Evolutionary conservation across 2,329 filamentous ascomycete genomes (phyloP).

Genomic region (Periglandula ipomoeae): DNA sequence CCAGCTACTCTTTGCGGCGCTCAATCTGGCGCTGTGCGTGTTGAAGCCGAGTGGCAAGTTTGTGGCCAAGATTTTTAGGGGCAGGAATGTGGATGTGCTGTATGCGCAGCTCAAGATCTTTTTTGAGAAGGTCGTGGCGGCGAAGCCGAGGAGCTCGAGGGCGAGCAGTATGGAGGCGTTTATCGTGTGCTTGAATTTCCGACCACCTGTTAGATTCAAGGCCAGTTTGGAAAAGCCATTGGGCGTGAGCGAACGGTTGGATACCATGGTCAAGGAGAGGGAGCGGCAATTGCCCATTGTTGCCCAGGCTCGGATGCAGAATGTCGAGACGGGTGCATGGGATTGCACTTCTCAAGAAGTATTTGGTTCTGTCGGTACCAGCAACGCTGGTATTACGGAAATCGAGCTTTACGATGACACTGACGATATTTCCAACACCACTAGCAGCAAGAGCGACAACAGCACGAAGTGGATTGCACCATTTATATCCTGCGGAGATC

Average conservation of each 20-base stretch:
- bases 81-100: slow-evolving; percentile 88
- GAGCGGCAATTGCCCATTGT: slow-evolving; percentile 30
- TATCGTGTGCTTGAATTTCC: slow-evolving; percentile 86
- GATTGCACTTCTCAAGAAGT: slow-evolving; percentile 16
- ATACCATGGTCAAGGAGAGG: slow-evolving; percentile 38
- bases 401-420: slow-evolving; percentile 40
- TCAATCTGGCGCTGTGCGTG: slow-evolving; percentile 89
- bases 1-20: slow-evolving; percentile 85
- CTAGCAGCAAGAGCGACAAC: slow-evolving; percentile 24
- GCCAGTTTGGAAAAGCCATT: slow-evolving; percentile 69
- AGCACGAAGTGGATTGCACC: slow-evolving; percentile 77
- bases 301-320: slow-evolving; percentile 36
- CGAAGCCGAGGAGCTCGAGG: slow-evolving; percentile 89
- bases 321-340: slow-evolving; percentile 36
- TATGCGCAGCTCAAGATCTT: slow-evolving; percentile 91
- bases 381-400: slow-evolving; percentile 32
- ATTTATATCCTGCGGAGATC: slow-evolving; percentile 93
- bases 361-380: slow-evolving; percentile 13
- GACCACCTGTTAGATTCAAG: slow-evolving; percentile 65
- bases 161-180: slow-evolving; percentile 96
- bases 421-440: slow-evolving; percentile 20
- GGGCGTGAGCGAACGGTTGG: slow-evolving; percentile 50
- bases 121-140: slow-evolving; percentile 75
- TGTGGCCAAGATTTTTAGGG: slow-evolving; percentile 95
- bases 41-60: slow-evolving; percentile 90